Percentiles rank a stretch among this genome's conserved stretches.
These are phyloP conservation scores for Albifimbria verrucaria DNA, from an alignment of 2,329 filamentous ascomycete genomes.

Conservation along the genomic window DNA sequence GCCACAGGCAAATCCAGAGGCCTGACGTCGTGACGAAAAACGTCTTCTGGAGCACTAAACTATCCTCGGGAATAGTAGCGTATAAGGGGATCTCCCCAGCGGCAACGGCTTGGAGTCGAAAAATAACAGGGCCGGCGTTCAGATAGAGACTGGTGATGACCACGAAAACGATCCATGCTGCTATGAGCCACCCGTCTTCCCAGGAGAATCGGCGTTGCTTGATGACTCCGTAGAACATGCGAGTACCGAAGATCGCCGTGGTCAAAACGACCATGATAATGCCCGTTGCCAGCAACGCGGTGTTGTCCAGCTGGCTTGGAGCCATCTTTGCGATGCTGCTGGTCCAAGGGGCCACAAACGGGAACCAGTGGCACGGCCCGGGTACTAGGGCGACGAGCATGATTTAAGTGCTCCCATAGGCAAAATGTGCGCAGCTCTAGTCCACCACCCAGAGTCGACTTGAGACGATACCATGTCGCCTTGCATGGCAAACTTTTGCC, in stretches of 20 bases:
- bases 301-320: constrained; percentile 1
- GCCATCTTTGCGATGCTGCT: neutral
- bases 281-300: constrained; percentile 7
- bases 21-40: constrained; percentile 11
- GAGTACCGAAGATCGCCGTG: constrained; percentile 3
- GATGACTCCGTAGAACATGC: constrained; percentile 6
- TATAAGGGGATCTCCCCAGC: constrained; percentile 6
- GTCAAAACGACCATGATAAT: constrained; percentile 8
- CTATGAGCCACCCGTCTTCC: constrained; percentile 11
- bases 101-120: constrained; percentile 8
- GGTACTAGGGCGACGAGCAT: neutral
- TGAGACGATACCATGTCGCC: neutral
- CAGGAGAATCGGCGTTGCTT: constrained; percentile 7
- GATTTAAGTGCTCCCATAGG: neutral
- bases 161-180: constrained; percentile 9
- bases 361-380: neutral
- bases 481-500: neutral
- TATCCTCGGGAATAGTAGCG: constrained; percentile 2
- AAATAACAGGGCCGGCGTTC: constrained; percentile 7
- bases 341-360: neutral
- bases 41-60: constrained; percentile 6
- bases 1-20: constrained; percentile 13
- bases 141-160: constrained; percentile 9
- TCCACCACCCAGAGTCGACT: neutral
- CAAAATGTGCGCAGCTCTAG: too few relatives aligned